These are phyloP conservation scores for Asterella californica DNA, from an alignment of 225 moss, liverwort and hornwort genomes.

Conservation along the genomic window DNA sequence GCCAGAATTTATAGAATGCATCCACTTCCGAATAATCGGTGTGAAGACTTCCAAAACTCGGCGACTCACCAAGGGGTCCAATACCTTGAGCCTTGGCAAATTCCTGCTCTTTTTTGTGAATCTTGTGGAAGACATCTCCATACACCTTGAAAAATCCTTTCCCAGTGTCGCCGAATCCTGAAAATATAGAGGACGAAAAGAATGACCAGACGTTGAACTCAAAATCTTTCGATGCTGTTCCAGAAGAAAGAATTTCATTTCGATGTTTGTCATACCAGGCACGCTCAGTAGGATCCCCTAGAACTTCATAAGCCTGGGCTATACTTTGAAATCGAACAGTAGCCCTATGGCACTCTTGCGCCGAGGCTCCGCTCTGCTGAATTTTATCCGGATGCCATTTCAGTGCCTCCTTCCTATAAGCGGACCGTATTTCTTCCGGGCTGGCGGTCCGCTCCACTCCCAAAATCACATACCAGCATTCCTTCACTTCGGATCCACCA, in stretches of 20 bases:
- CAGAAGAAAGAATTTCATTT: slow-evolving; percentile 48
- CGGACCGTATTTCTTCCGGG: slow-evolving; percentile 64
- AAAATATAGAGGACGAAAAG: slow-evolving; percentile 81
- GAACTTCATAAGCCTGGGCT: slow-evolving; percentile 81
- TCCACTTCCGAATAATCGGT: slow-evolving; percentile 56
- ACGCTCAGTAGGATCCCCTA: slow-evolving; percentile 87
- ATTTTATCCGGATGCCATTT: slow-evolving; percentile 99
- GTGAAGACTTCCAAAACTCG: slow-evolving; percentile 53
- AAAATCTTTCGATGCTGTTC: slow-evolving; percentile 52
- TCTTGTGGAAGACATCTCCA: slow-evolving; percentile 60
- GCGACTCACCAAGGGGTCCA: slow-evolving; percentile 63
- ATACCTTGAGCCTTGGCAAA: slow-evolving; percentile 77
- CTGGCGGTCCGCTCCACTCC: slow-evolving; percentile 71
- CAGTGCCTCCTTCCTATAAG: slow-evolving; percentile 85
- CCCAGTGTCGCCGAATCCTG: slow-evolving; percentile 68
- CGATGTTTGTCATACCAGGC: slow-evolving; percentile 96
- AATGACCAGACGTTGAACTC: slow-evolving; percentile 75
- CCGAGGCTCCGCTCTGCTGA: slow-evolving; percentile 81
- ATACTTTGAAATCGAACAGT: slow-evolving; percentile 78
- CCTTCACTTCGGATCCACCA: slow-evolving; percentile 39
- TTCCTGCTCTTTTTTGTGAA: slow-evolving; percentile 85
- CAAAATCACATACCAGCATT: slow-evolving; percentile 80
- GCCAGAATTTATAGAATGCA: slow-evolving; percentile 88
- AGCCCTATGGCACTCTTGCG: slow-evolving; percentile 64
- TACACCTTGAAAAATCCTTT: slow-evolving; percentile 89